Percentiles rank a stretch among this genome's conserved stretches.
phyloP scores from a whole-genome alignment of 2,329 filamentous ascomycete species.

The Diplodia sapinea region DNA sequence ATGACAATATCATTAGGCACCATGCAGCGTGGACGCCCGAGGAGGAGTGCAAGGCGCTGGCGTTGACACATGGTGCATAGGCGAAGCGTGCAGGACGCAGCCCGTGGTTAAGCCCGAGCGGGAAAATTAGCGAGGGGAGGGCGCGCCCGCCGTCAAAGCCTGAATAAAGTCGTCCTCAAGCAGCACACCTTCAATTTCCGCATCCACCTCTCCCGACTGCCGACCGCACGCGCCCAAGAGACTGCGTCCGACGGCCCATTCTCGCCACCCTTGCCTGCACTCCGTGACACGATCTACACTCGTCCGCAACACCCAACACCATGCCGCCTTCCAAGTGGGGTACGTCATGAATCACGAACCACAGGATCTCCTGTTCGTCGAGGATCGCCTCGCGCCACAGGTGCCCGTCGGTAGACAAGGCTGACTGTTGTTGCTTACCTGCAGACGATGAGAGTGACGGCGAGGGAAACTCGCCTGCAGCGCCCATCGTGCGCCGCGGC shows the following conservation, averaged over 20 bases:
- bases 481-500: slow-evolving; percentile 57
- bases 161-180: slow-evolving; percentile 24
- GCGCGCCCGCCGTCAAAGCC: neutral
- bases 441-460: slow-evolving; percentile 61
- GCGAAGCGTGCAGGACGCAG: neutral
- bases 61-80: neutral
- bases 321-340: slow-evolving; percentile 50
- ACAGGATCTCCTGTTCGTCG: slow-evolving; percentile 32
- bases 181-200: slow-evolving; percentile 30
- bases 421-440: slow-evolving; percentile 34
- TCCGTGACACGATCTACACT: slow-evolving; percentile 22
- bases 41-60: neutral
- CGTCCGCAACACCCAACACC: slow-evolving; percentile 25
- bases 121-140: slow-evolving; percentile 30
- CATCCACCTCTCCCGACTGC: slow-evolving; percentile 18
- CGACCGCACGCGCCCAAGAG: slow-evolving; percentile 23
- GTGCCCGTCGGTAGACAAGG: slow-evolving; percentile 5
- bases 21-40: neutral
- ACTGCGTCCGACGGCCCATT: slow-evolving; percentile 6
- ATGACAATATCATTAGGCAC: slow-evolving; percentile 2
- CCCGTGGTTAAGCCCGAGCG: slow-evolving; percentile 13
- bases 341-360: slow-evolving; percentile 45
- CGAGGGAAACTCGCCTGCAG: slow-evolving; percentile 57
- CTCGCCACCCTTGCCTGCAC: slow-evolving; percentile 11
- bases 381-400: slow-evolving; percentile 3